These are phyloP conservation scores for Kondoa malvinella DNA, from an alignment of 768 basidiomycete genomes.

Conservation along the genomic window DNA sequence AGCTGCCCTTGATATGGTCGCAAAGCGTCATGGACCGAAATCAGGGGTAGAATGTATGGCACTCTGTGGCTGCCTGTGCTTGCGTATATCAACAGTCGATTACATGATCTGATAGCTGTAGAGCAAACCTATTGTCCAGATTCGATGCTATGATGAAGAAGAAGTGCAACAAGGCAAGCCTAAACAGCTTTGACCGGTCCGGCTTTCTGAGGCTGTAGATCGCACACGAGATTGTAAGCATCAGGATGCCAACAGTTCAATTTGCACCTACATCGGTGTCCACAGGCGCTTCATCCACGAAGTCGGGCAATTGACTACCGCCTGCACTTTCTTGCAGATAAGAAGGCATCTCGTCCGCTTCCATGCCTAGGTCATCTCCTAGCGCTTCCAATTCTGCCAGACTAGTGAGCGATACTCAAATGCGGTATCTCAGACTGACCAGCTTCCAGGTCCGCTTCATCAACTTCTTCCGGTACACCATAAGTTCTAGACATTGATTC, in stretches of 20 bases:
- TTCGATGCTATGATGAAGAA: too few relatives aligned
- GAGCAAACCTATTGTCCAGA: too few relatives aligned
- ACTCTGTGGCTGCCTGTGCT: too few relatives aligned
- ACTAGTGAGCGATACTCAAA: not conserved
- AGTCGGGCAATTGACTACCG: conserved; percentile 30
- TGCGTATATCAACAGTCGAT: too few relatives aligned
- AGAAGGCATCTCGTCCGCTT: conserved; percentile 73
- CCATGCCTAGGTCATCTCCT: conserved; percentile 48
- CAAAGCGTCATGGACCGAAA: too few relatives aligned
- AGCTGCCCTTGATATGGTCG: too few relatives aligned
- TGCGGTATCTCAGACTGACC: conserved; percentile 38
- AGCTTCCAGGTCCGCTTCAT: conserved; percentile 92
- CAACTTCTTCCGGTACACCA: conserved; percentile 89
- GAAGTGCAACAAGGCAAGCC: not conserved
- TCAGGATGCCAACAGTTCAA: not conserved
- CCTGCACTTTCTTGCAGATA: conserved; percentile 41
- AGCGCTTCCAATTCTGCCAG: conserved; percentile 75
- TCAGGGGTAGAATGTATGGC: too few relatives aligned
- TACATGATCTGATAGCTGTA: too few relatives aligned
- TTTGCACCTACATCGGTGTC: not conserved
- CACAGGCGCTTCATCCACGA: conserved; percentile 32
- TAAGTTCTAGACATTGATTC: conserved; percentile 85
- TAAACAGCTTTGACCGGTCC: not conserved
- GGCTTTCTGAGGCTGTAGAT: not conserved
- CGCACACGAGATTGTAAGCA: not conserved